Evolutionary conservation across 768 basidiomycete genomes (phyloP).

Genomic region (Phylloporus arenicola): DNA sequence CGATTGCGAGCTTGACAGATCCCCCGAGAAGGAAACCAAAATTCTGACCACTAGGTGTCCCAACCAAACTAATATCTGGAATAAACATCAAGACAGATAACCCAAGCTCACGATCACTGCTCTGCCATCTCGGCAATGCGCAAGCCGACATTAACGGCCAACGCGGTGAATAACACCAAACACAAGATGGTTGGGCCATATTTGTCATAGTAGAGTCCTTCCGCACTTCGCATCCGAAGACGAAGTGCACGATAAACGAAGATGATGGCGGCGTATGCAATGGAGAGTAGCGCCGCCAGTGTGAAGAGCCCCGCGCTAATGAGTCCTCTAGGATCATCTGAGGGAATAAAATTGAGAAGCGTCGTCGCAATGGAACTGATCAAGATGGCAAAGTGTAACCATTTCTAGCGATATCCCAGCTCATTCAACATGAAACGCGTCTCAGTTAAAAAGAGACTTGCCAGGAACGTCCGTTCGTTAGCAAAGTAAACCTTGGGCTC

Average conservation of each 20-base stretch:
- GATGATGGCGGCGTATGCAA: constrained; percentile 79
- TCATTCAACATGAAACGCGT: not conserved
- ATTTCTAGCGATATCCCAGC: constrained; percentile 52
- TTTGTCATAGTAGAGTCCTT: constrained; percentile 85
- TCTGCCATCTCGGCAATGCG: constrained; percentile 50
- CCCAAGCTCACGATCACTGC: constrained; percentile 1
- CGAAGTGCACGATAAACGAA: constrained; percentile 72
- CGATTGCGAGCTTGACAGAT: not conserved
- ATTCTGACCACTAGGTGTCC: not conserved
- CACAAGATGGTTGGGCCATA: constrained; percentile 80
- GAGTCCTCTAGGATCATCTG: constrained; percentile 69
- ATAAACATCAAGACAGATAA: not conserved
- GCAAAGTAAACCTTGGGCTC: constrained; percentile 99
- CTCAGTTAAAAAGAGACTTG: constrained; percentile 36
- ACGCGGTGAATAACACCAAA: constrained; percentile 58
- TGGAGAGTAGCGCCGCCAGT: constrained; percentile 78
- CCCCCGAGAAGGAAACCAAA: not conserved
- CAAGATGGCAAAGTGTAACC: constrained; percentile 83
- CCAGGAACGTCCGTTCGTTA: constrained; percentile 89
- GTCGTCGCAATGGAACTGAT: constrained; percentile 88
- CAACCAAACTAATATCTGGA: not conserved
- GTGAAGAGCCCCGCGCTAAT: constrained; percentile 89
- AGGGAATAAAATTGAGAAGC: constrained; percentile 76
- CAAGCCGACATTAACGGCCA: constrained; percentile 71
- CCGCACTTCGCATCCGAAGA: constrained; percentile 65